phyloP scores from a whole-genome alignment of 306 rosid genomes.

The Trifolium fragiferum region DNA sequence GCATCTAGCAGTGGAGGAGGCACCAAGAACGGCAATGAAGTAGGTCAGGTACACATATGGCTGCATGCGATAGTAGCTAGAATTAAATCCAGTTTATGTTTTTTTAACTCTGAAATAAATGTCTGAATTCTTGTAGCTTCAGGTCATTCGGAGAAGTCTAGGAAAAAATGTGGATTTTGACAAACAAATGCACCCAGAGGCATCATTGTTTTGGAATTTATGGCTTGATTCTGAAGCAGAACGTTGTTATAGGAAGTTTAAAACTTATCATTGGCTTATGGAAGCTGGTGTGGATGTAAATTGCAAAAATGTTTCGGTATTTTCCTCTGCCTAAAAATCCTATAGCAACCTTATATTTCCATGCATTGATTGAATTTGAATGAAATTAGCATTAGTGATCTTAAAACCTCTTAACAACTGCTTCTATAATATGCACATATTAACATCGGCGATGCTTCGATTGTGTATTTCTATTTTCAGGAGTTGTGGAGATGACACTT shows the following conservation, averaged over 20 bases:
- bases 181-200: conserved; percentile 57
- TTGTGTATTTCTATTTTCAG: conserved; percentile 46
- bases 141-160: conserved; percentile 48
- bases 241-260: conserved; percentile 54
- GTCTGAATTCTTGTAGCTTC: conserved; percentile 40
- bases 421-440: background rate
- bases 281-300: conserved; percentile 52
- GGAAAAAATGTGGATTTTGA: conserved; percentile 46
- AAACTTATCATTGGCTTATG: conserved; percentile 50
- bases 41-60: conserved; percentile 49
- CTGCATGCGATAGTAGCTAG: conserved; percentile 15
- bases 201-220: conserved; percentile 51
- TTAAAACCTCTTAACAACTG: background rate
- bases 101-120: conserved; percentile 12
- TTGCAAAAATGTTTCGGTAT: conserved; percentile 47
- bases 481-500: conserved; percentile 53
- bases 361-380: background rate
- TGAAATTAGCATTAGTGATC: conserved; percentile 15
- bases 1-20: conserved; percentile 45
- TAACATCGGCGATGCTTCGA: conserved; percentile 17
- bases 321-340: conserved; percentile 26
- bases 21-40: conserved; percentile 49
- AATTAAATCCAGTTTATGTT: conserved; percentile 11
- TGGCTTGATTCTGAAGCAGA: conserved; percentile 77
- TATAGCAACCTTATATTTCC: background rate